Conservation (phyloP, 495 filamentous ascomycete genomes). For the Collariella sp. region DNA sequence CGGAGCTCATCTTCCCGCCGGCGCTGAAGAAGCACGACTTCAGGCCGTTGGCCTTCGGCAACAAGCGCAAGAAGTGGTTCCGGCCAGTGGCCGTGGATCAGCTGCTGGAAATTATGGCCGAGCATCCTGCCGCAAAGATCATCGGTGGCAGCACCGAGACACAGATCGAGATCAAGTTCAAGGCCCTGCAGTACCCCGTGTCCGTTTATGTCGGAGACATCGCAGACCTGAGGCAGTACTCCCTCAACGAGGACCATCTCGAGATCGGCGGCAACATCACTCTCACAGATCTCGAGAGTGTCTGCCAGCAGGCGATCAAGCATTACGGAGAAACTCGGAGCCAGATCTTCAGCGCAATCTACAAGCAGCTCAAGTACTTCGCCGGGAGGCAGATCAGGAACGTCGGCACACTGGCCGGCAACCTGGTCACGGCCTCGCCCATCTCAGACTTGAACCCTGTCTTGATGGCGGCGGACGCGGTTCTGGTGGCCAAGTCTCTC, state of each 20-base stretch:
- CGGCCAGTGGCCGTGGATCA: constrained; percentile 81
- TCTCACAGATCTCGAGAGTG: constrained; percentile 70
- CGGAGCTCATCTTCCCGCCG: constrained; percentile 91
- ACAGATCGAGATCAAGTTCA: constrained; percentile 98
- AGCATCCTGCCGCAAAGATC: constrained; percentile 79
- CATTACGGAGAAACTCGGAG: constrained; percentile 63
- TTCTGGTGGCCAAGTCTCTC: constrained; percentile 66
- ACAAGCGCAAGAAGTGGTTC: constrained; percentile 92
- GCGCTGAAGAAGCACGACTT: constrained; percentile 71
- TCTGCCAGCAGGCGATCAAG: constrained; percentile 67
- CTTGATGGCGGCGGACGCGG: constrained; percentile 77
- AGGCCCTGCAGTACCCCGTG: constrained; percentile 78
- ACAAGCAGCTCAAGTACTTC: constrained; percentile 83
- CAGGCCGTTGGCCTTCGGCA: constrained; percentile 78
- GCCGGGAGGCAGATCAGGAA: constrained; percentile 94
- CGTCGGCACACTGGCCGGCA: constrained; percentile 92
- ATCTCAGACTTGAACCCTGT: constrained; percentile 97
- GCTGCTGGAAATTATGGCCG: constrained; percentile 80
- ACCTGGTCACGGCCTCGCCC: constrained; percentile 88
- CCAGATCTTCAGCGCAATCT: constrained; percentile 65
- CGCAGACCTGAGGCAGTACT: constrained; percentile 70
- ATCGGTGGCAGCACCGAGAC: constrained; percentile 96
- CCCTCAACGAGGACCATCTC: constrained; percentile 67
- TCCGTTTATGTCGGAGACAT: constrained; percentile 95
- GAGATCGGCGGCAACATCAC: constrained; percentile 89